Base-by-base conservation (phyloP, 225 moss, liverwort and hornwort genomes). In the Anthoceros angustus region DNA sequence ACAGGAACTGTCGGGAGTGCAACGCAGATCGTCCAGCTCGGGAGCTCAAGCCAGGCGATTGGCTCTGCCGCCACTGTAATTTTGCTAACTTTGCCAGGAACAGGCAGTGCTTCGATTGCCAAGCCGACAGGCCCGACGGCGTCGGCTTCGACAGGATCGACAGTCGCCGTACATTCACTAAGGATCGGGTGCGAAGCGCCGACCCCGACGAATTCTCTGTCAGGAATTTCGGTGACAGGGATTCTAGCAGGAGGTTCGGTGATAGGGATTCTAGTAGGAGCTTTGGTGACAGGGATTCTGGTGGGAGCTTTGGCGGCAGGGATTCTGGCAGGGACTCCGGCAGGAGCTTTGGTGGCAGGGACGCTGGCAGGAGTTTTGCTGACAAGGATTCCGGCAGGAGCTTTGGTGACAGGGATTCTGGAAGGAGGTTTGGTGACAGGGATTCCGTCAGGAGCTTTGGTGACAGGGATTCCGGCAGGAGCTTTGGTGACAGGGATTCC, bases 51-150 rank as follows among this genome's bases (percentile, higher is more conserved):
- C 75, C 77, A 73, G 85, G 85, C 43, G 85, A 85, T 74, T 85
- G 85, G 85, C 79, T 75, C 70, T 85, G 85, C 73, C 4, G 64
- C 41, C 79, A 79, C 81, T 84, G 84, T 71, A 81, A 73, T 61
- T 84, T 84, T 40, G 79, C 78, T 64, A 84, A 84, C 69, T 84
- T 81, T 24, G 71, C 79, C 49, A 79, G 76, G 70, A 84, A 84
- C 68, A 79, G 39, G 67, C 81, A 81, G 41, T 84, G 84, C 68
- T 79, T 74, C 20, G 84, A 84, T 68, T 84, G 84, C 69, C 77
- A 74, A 9, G 79, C 78, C 9, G 77, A 73, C 66, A 77, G 81
- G 61, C 84, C 84, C 69, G 72, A 77, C 66, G 81, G 68, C 69
- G 69, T 66, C 38, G 79, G 71, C 41, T 70, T 23, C 65, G 81